Conservation (phyloP, 2,329 filamentous ascomycete species). For the Cladosporium colombiae region DNA sequence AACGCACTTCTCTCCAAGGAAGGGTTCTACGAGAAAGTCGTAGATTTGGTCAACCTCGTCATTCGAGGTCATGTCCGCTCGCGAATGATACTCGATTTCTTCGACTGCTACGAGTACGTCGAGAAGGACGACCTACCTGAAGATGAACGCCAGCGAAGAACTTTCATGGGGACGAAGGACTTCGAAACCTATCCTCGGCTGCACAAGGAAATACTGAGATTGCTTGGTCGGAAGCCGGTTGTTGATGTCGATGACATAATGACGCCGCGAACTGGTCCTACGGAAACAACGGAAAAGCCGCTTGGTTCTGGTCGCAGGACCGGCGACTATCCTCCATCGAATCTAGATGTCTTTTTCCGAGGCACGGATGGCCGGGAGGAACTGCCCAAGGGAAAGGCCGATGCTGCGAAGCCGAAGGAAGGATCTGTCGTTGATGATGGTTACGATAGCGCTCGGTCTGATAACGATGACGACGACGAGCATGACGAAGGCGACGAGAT, state of each 20-base stretch:
- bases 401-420: neutral
- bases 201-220: neutral
- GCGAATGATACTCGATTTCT: conserved; percentile 11
- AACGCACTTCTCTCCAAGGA: neutral
- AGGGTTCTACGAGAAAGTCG: conserved; percentile 10
- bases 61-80: neutral
- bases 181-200: conserved; percentile 1
- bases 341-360: neutral
- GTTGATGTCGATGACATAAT: neutral
- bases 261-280: neutral
- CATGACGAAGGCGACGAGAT: neutral
- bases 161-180: neutral
- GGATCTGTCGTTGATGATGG: neutral
- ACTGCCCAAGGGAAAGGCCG: neutral
- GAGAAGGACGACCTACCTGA: neutral
- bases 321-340: neutral
- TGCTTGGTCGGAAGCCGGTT: neutral
- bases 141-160: neutral
- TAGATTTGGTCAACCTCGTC: conserved; percentile 10
- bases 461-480: neutral
- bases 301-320: neutral
- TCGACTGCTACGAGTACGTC: conserved; percentile 16
- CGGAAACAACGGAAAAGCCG: neutral
- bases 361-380: neutral
- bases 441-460: neutral